A percentile compares a stretch with the other conserved stretches of the same genome.
phyloP scores from a whole-genome alignment of 1,139 yeast genomes.

The Pichia sp. region DNA sequence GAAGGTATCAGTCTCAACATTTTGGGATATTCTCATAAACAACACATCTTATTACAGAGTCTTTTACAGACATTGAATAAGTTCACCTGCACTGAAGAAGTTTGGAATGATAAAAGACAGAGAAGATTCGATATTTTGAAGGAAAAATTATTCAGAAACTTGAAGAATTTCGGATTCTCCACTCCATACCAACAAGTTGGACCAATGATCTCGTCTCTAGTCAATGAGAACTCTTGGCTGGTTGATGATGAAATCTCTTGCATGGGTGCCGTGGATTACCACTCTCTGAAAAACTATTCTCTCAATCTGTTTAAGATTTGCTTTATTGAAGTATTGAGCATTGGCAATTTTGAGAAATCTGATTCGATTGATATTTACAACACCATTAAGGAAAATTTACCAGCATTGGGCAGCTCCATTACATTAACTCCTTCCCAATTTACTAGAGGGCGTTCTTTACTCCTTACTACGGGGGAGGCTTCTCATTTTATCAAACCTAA shows the following conservation, averaged over 20 bases:
- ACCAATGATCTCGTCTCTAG: slow-evolving; percentile 48
- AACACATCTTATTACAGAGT: slow-evolving; percentile 52
- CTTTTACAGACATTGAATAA: slow-evolving; percentile 46
- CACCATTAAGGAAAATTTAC: slow-evolving; percentile 10
- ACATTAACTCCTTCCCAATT: slow-evolving; percentile 30
- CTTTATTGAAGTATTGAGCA: slow-evolving; percentile 64
- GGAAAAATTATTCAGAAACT: slow-evolving; percentile 54
- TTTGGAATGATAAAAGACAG: slow-evolving; percentile 20
- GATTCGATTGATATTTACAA: slow-evolving; percentile 38
- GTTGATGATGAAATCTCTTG: slow-evolving; percentile 54
- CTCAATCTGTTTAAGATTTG: slow-evolving; percentile 43
- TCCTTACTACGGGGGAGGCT: slow-evolving; percentile 37
- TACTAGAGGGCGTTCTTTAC: slow-evolving; percentile 42
- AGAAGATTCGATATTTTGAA: slow-evolving; percentile 62
- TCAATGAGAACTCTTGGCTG: slow-evolving; percentile 66
- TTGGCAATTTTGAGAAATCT: slow-evolving; percentile 63
- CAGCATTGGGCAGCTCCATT: slow-evolving; percentile 16
- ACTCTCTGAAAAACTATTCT: slow-evolving; percentile 42
- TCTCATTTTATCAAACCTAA: slow-evolving; percentile 46
- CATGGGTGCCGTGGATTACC: slow-evolving; percentile 40
- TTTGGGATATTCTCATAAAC: slow-evolving; percentile 79
- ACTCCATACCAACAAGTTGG: slow-evolving; percentile 76
- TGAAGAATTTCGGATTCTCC: slow-evolving; percentile 63
- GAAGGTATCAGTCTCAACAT: slow-evolving; percentile 67
- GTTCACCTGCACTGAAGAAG: slow-evolving; percentile 39